A percentile compares a stretch with the other conserved stretches of the same genome.
phyloP scores from a whole-genome alignment of 1,284 basidiomycete species.

The Pyrrhoderma lamaoense region DNA sequence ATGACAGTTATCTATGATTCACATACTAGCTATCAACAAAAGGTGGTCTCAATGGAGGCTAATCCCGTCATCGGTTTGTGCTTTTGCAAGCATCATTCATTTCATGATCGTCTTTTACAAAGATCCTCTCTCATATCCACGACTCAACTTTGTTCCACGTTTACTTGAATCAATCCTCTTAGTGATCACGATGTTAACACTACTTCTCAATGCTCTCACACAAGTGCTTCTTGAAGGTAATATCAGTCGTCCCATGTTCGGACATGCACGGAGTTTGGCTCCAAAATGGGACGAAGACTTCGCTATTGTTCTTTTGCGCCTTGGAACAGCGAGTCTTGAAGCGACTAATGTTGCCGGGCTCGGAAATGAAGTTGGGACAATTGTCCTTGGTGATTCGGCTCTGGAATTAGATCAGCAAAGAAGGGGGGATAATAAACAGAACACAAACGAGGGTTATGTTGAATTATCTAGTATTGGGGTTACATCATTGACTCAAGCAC shows the following conservation, averaged over 20 bases:
- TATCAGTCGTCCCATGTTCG: conserved; percentile 40
- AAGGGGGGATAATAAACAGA: conserved; percentile 14
- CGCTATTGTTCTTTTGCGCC: conserved; percentile 56
- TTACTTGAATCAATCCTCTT: conserved; percentile 58
- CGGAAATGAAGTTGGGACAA: conserved; percentile 61
- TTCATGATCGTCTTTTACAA: conserved; percentile 57
- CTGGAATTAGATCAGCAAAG: conserved; percentile 1
- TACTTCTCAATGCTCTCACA: conserved; percentile 50
- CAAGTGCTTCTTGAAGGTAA: conserved; percentile 54
- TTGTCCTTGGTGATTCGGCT: conserved; percentile 32
- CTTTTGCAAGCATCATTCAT: conserved; percentile 51
- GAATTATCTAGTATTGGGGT: conserved; percentile 40
- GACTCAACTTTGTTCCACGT: conserved; percentile 66
- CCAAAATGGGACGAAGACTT: conserved; percentile 65
- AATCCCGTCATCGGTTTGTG: conserved; percentile 54
- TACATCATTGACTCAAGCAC: conserved; percentile 28
- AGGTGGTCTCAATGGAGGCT: conserved; percentile 55
- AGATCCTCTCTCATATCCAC: conserved; percentile 45
- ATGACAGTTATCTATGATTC: conserved; percentile 50
- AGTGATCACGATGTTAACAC: conserved; percentile 45
- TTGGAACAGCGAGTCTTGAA: conserved; percentile 68
- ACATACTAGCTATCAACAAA: conserved; percentile 54
- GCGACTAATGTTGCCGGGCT: conserved; percentile 62
- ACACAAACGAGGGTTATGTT: conserved; percentile 27
- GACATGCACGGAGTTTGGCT: conserved; percentile 35